phyloP scores from a whole-genome alignment of 768 basidiomycete species.

The Agrocybe chaxingu region DNA sequence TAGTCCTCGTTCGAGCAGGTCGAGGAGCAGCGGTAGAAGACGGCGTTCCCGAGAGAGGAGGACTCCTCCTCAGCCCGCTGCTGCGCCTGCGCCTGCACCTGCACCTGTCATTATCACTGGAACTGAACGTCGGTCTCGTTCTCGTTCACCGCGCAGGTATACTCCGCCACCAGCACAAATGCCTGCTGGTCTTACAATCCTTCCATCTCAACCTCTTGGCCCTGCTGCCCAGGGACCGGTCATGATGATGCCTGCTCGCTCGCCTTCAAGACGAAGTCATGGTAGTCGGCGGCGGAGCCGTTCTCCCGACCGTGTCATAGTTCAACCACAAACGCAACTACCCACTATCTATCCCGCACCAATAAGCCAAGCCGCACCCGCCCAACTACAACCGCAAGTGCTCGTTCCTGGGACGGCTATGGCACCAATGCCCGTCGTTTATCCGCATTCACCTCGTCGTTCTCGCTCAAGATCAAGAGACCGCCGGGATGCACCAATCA shows the following conservation, averaged over 20 bases:
- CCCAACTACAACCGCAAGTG: constrained; percentile 6
- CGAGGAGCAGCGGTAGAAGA: constrained; percentile 11
- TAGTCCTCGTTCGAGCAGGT: constrained; percentile 14
- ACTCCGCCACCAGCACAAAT: constrained; percentile 8
- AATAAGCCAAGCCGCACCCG: constrained; percentile 4
- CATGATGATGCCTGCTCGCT: constrained; percentile 11
- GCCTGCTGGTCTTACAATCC: constrained; percentile 13
- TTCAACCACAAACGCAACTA: constrained; percentile 11
- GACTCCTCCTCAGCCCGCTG: constrained; percentile 6
- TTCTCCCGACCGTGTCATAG: constrained; percentile 2
- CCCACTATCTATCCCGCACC: constrained; percentile 11
- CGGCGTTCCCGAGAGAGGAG: constrained; percentile 3
- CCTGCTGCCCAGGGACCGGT: constrained; percentile 6
- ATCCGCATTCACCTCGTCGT: neutral
- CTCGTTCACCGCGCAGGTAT: constrained; percentile 16
- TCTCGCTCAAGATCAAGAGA: neutral
- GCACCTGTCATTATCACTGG: constrained; percentile 19
- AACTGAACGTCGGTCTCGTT: constrained; percentile 19
- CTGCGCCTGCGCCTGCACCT: constrained; percentile 7
- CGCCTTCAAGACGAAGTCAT: constrained; percentile 1
- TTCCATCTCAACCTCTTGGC: constrained; percentile 13
- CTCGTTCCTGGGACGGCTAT: constrained; percentile 7
- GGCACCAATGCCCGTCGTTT: neutral
- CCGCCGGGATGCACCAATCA: constrained; percentile 1
- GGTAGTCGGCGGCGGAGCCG: constrained; percentile 9